Evolutionary conservation across 164 flowering plant genomes (phyloP), one percentile per base, ranked within the genome.

Genomic region (Umbilicus rupestris): DNA sequence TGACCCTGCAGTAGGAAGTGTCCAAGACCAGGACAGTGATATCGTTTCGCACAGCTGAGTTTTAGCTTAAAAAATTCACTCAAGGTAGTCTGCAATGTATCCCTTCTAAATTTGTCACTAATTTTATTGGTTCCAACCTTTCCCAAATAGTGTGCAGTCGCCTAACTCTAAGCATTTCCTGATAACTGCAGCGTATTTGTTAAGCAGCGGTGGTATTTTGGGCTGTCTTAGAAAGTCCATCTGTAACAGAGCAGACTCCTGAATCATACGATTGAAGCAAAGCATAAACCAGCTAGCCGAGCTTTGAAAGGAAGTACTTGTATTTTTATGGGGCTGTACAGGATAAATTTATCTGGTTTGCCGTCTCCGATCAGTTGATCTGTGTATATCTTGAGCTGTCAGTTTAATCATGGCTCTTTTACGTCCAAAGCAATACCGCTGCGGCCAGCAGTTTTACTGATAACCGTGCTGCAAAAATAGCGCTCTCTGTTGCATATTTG

Each of bases 11-110:
- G 74, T 71, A 7, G 82, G 76, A 52, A 69, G 62, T 50, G 64
- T 70, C 72, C 71, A 67, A 69, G 68, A 69, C 57, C 64, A 71
- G 64, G 73, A 74, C 28, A 47, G n/a, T 31, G 76, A 82, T 73
- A 49, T 39, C 65, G 31, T 72, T 73, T 69, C 78, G 58, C 76
- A 41, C 64, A 31, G 59, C 62, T 69, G 69, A 58, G 46, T 50
- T 45, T 22, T 63, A 52, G 35, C 60, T 63, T 63, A 3, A 20
- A 60, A 60, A 8, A 62, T 39, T 30, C 41, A 39, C 47, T 41
- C 60, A 55, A 60, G 17, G 71, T 63, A 50, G 60, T 55, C 16
- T 28, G 0, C 14, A 26, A 22, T 52, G 14, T 50, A 3, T 3
- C 17, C 60, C 29, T 1, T 28, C 7, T 26, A 26, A 12, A 55